phyloP scores from a whole-genome alignment of 1,139 yeast species.

The Zygoascus hellenicus region DNA sequence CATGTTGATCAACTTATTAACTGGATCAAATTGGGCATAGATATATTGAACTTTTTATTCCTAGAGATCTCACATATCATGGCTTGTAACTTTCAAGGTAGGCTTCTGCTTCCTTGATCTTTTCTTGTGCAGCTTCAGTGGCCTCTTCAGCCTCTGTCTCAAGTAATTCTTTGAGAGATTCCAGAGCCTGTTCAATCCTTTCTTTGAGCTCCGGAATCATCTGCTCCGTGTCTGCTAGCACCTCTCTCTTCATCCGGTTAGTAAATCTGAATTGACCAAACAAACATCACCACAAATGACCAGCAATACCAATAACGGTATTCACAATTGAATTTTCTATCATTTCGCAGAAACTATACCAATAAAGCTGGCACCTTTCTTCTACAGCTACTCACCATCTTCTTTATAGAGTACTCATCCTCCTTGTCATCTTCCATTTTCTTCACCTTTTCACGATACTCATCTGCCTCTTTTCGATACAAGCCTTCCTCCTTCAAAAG shows the following conservation, averaged over 20 bases:
- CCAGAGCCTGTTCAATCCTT: slow-evolving; percentile 47
- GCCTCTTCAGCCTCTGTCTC: slow-evolving; percentile 44
- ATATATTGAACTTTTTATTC: not conserved
- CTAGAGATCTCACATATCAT: not conserved
- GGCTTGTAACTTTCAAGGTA: slow-evolving; percentile 15
- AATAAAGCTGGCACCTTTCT: too few relatives aligned
- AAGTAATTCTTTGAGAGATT: slow-evolving; percentile 40
- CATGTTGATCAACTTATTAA: too few relatives aligned
- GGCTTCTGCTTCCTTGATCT: slow-evolving; percentile 29
- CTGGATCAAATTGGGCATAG: too few relatives aligned
- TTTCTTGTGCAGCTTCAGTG: slow-evolving; percentile 37
- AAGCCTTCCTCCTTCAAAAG: slow-evolving; percentile 64
- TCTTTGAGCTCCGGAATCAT: slow-evolving; percentile 58
- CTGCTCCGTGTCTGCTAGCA: slow-evolving; percentile 60
- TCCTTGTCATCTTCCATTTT: slow-evolving; percentile 38
- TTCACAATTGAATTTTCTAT: too few relatives aligned
- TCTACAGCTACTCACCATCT: slow-evolving; percentile 38
- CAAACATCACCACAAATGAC: too few relatives aligned
- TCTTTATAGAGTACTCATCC: slow-evolving; percentile 69
- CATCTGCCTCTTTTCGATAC: slow-evolving; percentile 59
- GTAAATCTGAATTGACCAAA: not conserved
- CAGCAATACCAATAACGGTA: too few relatives aligned
- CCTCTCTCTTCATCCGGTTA: slow-evolving; percentile 40
- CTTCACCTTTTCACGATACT: slow-evolving; percentile 49
- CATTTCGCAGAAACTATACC: too few relatives aligned